phyloP scores from a whole-genome alignment of 805 yeast genomes.

The Torulaspora delbrueckii region DNA sequence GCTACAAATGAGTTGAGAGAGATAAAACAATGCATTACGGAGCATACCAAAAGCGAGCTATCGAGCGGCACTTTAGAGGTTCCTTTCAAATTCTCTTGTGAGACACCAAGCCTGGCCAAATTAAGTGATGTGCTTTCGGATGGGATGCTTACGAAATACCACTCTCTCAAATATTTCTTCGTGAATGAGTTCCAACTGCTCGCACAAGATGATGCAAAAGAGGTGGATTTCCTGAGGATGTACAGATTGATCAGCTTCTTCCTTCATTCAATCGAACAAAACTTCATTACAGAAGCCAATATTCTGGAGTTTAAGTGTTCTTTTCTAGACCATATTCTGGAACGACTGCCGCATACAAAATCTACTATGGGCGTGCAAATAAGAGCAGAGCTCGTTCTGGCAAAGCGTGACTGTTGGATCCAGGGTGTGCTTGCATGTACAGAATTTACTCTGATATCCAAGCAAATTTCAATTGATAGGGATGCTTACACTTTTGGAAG shows the following conservation, averaged over 20 bases:
- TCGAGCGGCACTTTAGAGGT: slow-evolving; percentile 22
- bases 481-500: slow-evolving; percentile 13
- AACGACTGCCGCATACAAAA: slow-evolving; percentile 7
- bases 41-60: slow-evolving; percentile 5
- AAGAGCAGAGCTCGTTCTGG: slow-evolving; percentile 39
- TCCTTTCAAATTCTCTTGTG: slow-evolving; percentile 17
- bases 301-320: slow-evolving; percentile 24
- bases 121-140: slow-evolving; percentile 14
- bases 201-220: slow-evolving; percentile 8
- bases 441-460: slow-evolving; percentile 15
- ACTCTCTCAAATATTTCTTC: slow-evolving; percentile 24
- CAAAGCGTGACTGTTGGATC: slow-evolving; percentile 39
- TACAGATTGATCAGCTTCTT: slow-evolving; percentile 17
- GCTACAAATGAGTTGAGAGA: slow-evolving; percentile 20
- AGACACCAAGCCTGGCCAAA: slow-evolving; percentile 3
- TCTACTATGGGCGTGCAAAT: slow-evolving; percentile 24
- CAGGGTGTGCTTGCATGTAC: slow-evolving; percentile 22
- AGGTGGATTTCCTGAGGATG: slow-evolving; percentile 10
- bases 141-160: slow-evolving; percentile 19
- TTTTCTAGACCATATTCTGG: slow-evolving; percentile 17
- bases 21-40: slow-evolving; percentile 9
- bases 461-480: slow-evolving; percentile 7
- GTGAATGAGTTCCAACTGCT: slow-evolving; percentile 22
- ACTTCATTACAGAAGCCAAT: slow-evolving; percentile 12
- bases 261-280: slow-evolving; percentile 11